Percentiles rank a stretch among this genome's conserved stretches.
Evolutionary conservation across 352 stramenopile genomes (phyloP).

Genomic region (Lagenidium giganteum): DNA sequence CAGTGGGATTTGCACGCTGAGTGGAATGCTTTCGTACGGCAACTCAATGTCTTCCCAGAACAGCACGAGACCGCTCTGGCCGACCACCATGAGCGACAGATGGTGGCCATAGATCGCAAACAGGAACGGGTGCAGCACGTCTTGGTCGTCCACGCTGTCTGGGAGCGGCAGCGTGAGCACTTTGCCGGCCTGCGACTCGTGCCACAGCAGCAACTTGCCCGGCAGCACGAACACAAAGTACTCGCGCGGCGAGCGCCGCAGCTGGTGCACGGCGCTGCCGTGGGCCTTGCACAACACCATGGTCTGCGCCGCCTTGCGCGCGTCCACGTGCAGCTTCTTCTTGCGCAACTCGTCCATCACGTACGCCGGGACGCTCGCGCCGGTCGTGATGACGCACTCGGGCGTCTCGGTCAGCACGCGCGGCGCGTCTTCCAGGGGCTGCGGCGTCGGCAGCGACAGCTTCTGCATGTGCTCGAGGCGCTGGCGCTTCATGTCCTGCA

Average conservation of each 20-base stretch:
- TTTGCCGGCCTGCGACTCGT: conserved; percentile 32
- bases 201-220: conserved; percentile 64
- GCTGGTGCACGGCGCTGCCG: too few species aligned
- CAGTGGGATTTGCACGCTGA: conserved; percentile 76
- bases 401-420: conserved; percentile 48
- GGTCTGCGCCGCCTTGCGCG: conserved; percentile 16
- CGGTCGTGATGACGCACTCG: conserved; percentile 44
- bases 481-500: conserved; percentile 55
- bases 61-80: conserved; percentile 54
- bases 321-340: conserved; percentile 10
- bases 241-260: conserved; percentile 40
- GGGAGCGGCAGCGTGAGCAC: conserved; percentile 47
- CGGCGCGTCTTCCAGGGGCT: conserved; percentile 9
- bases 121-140: conserved; percentile 57
- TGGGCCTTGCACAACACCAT: too few species aligned
- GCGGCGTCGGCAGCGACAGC: background rate
- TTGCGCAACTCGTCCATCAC: conserved; percentile 41
- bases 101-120: conserved; percentile 58
- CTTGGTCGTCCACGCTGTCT: conserved; percentile 41
- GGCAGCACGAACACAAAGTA: conserved; percentile 57
- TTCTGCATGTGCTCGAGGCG: conserved; percentile 30
- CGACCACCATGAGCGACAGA: conserved; percentile 67
- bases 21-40: conserved; percentile 66
- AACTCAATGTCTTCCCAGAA: conserved; percentile 83
- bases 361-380: conserved; percentile 27